Evolutionary conservation across 129 eudicot species (phyloP).

Genomic region (Flaveria sonorensis): DNA sequence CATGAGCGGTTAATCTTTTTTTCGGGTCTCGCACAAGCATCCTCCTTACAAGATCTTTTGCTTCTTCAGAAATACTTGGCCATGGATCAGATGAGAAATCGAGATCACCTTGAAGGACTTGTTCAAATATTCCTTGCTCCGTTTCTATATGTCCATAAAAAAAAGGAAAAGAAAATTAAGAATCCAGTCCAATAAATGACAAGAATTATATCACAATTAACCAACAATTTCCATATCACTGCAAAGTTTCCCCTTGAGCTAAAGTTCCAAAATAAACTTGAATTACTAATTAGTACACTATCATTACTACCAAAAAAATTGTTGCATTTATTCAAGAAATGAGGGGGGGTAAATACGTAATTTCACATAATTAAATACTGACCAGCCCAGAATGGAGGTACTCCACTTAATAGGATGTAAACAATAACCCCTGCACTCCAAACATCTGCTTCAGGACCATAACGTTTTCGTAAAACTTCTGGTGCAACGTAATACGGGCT

Average conservation of each 20-base stretch:
- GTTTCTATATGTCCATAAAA: conserved; percentile 45
- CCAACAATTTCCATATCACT: background rate
- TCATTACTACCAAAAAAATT: background rate
- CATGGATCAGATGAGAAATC: conserved; percentile 87
- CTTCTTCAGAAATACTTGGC: conserved; percentile 86
- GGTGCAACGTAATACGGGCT: conserved; percentile 98
- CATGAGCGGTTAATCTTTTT: conserved; percentile 71
- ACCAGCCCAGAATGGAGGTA: conserved; percentile 97
- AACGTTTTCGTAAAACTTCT: conserved; percentile 75
- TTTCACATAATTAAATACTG: conserved; percentile 22
- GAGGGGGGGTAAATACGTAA: conserved; percentile 7
- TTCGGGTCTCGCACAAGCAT: conserved; percentile 82
- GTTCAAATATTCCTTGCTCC: conserved; percentile 90
- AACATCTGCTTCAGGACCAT: conserved; percentile 95
- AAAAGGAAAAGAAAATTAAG: background rate
- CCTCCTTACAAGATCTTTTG: conserved; percentile 82
- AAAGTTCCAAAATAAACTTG: background rate
- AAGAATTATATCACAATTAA: background rate
- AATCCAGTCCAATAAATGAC: conserved; percentile 18
- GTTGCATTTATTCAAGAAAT: background rate
- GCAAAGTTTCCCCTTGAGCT: background rate
- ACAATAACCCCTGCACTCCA: conserved; percentile 95
- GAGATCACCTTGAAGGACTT: conserved; percentile 80
- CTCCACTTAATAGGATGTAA: conserved; percentile 82
- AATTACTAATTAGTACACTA: background rate